Conservation (phyloP, 345 rosid species). For the Ailanthus altissimus region DNA sequence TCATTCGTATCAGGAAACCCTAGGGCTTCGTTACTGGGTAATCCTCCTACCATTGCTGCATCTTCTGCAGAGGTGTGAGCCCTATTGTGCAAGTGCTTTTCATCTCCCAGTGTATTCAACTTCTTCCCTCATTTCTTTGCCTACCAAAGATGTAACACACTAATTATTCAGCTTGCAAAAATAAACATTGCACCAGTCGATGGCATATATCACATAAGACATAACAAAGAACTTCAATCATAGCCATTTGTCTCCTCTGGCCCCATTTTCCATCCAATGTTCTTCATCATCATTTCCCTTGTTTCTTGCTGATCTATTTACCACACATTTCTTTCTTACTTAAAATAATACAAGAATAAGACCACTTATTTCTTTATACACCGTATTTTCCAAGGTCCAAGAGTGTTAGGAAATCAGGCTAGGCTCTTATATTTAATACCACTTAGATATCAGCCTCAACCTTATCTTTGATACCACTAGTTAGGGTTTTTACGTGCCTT, state of each 20-base stretch:
- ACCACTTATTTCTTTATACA: background rate
- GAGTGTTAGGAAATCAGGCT: background rate
- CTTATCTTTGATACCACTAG: no score
- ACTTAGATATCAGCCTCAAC: no score
- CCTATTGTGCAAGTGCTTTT: no score
- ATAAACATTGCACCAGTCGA: slow-evolving; percentile 15
- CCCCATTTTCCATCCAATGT: slow-evolving; percentile 23
- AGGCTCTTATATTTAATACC: no score
- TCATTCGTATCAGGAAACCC: slow-evolving; percentile 23
- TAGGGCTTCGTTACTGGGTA: slow-evolving; percentile 10
- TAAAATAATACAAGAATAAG: background rate
- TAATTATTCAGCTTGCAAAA: background rate
- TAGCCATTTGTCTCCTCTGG: slow-evolving; percentile 22
- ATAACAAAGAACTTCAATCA: slow-evolving; percentile 21
- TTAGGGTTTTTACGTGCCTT: no score
- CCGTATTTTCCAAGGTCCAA: background rate
- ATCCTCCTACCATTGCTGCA: slow-evolving; percentile 1
- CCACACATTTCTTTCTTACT: background rate
- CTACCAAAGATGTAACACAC: background rate
- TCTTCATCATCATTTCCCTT: slow-evolving; percentile 12
- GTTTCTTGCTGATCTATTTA: slow-evolving; percentile 21
- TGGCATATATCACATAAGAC: slow-evolving; percentile 16
- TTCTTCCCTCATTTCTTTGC: slow-evolving; percentile 8
- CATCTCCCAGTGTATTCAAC: slow-evolving; percentile 10
- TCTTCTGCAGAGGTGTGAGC: no score